Evolutionary conservation across 768 basidiomycete species (phyloP), one percentile per base, ranked within the genome.

Genomic region (Phylloporus rhodoxanthus): DNA sequence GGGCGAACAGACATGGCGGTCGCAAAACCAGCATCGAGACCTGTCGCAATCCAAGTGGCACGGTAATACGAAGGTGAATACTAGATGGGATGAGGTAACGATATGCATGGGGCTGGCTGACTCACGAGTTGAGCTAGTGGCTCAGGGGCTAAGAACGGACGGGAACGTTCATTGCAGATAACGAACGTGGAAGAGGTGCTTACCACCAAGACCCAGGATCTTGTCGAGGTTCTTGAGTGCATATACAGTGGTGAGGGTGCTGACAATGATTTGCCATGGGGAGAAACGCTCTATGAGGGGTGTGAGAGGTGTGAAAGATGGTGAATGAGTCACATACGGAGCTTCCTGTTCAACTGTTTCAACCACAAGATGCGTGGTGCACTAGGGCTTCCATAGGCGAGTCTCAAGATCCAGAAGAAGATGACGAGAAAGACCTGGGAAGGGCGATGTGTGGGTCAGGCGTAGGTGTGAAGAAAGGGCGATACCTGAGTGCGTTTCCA

Each of bases 21-120:
- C 0, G 93, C 93, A 62, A 98, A 97, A 1, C 94, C 96, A 2
- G 94, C 92, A 64, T 99, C 96, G n/a, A 97, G 74, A 2, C 93
- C 94, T 1, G 90, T 95, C 43, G 70, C 81, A 50, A 99, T 84
- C 87, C 93, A 99, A 45, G 94, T 95, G 8, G 93, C 95, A 21
- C 96, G 86, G 70, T 94, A 95, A 68, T 93, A 96, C 2, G 90
- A 87, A 1, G 89, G 80, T 3, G 91, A 88, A 63, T 96, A 95
- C 91, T 93, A 55, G 10, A 44, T 41, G 45, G 44, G 6, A 51
- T 43, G 46, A 53, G 43, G 23, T 37, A n/a, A 42, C 3, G 28
- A 7, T 6, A 42, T 25, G 25, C 21, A 42, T 17, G n/a, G 20
- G 10, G 48, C 33, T 37, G 26, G 21, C 21, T 19, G 11, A 73